These are phyloP conservation scores for Sugiyamaella lignohabitans DNA, from an alignment of 805 yeast genomes.

Conservation along the genomic window DNA sequence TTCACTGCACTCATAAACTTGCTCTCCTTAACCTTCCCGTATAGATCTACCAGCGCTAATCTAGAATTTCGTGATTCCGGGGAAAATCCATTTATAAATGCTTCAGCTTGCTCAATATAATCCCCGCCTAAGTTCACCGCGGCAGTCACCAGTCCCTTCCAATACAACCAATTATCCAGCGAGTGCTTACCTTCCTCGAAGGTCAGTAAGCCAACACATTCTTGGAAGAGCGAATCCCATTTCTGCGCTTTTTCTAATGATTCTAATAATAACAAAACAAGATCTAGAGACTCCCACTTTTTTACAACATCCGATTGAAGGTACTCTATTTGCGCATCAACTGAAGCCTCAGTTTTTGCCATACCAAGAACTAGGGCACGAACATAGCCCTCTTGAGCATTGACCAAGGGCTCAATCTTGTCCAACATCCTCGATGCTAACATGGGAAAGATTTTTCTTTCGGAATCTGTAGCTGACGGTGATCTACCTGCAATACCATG, in stretches of 20 bases:
- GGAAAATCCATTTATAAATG: constrained; percentile 28
- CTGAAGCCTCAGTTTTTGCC: constrained; percentile 21
- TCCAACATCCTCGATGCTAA: constrained; percentile 56
- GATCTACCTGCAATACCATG: constrained; percentile 30
- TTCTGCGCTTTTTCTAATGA: constrained; percentile 38
- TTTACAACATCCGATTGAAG: constrained; percentile 19
- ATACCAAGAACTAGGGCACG: constrained; percentile 45
- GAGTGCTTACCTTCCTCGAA: constrained; percentile 39
- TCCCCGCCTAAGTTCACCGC: constrained; percentile 34
- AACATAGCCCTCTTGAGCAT: constrained; percentile 63
- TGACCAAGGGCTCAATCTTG: constrained; percentile 43
- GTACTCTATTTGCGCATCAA: constrained; percentile 28
- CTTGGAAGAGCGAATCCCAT: constrained; percentile 41
- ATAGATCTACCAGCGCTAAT: constrained; percentile 47
- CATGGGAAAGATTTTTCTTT: constrained; percentile 47
- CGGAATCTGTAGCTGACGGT: constrained; percentile 37
- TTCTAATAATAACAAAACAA: constrained; percentile 39
- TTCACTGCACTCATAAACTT: constrained; percentile 18
- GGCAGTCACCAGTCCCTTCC: constrained; percentile 52
- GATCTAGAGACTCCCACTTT: constrained; percentile 49
- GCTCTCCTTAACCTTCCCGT: constrained; percentile 18
- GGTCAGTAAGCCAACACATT: constrained; percentile 26
- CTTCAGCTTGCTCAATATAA: constrained; percentile 25
- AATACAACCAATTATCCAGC: constrained; percentile 72
- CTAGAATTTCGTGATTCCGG: constrained; percentile 47